phyloP scores from a whole-genome alignment of 148 eudicot species.

The Pharnaceum exiguum region DNA sequence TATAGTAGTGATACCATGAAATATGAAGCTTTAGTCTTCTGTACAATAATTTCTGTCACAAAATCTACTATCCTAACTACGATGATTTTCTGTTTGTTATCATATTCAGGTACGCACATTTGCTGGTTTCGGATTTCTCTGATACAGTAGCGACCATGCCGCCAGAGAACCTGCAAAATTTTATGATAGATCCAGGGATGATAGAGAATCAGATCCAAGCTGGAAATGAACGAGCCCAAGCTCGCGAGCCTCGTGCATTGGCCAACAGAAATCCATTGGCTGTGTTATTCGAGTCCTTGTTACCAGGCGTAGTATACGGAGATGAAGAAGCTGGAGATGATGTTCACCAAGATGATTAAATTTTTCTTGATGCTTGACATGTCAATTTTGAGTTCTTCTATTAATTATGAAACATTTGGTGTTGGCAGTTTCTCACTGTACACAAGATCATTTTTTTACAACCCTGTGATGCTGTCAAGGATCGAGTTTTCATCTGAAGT shows the following conservation, averaged over 20 bases:
- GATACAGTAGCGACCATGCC: conserved; percentile 83
- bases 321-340: conserved; percentile 34
- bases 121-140: conserved; percentile 82
- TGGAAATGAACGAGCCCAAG: conserved; percentile 37
- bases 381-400: no score
- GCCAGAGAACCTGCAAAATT: conserved; percentile 82
- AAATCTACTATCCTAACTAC: no score
- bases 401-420: no score
- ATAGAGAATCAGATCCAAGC: conserved; percentile 43
- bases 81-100: not conserved
- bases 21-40: conserved; percentile 1
- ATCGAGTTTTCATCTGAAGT: no score
- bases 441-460: no score
- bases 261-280: conserved; percentile 68
- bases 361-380: conserved; percentile 14
- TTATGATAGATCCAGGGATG: conserved; percentile 67
- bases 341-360: conserved; percentile 24
- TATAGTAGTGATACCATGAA: no score
- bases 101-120: conserved; percentile 64
- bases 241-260: conserved; percentile 56
- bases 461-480: no score
- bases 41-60: not conserved
- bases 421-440: no score
- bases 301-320: conserved; percentile 76
- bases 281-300: conserved; percentile 74